Conservation (phyloP, 192 early-diverging fungal species). For the Coemansia sp. region DNA sequence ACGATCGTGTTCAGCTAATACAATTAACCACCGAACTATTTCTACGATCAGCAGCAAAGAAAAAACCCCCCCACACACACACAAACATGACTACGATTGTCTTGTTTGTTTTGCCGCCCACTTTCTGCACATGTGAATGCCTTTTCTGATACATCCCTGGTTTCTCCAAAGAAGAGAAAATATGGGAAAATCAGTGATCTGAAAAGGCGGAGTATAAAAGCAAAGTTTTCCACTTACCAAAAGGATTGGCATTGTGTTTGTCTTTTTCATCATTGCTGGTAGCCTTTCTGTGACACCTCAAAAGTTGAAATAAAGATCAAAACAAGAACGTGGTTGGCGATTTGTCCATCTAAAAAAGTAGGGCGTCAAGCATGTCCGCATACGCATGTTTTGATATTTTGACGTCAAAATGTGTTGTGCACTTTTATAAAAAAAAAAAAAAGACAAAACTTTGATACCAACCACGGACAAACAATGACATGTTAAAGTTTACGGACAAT, state of each 20-base stretch:
- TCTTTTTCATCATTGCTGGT: too few species aligned
- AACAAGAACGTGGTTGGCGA: constrained; percentile 5
- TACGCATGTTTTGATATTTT: not conserved
- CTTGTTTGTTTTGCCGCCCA: not conserved
- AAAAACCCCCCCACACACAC: too few species aligned
- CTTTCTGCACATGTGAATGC: not conserved
- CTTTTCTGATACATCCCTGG: not conserved
- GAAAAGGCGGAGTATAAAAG: not conserved
- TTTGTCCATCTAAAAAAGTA: not conserved
- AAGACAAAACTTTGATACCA: not conserved
- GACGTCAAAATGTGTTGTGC: not conserved
- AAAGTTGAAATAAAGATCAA: constrained; percentile 2
- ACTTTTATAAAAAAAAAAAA: not conserved
- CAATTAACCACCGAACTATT: too few species aligned
- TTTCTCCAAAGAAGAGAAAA: not conserved
- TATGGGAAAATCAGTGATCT: not conserved
- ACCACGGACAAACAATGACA: not conserved
- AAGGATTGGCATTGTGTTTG: not conserved
- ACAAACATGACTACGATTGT: not conserved
- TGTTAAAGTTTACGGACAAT: not conserved
- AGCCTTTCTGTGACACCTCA: too few species aligned
- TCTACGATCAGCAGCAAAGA: too few species aligned
- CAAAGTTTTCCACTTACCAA: not conserved
- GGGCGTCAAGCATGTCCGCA: not conserved
- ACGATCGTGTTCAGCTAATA: too few species aligned